Evolutionary conservation across 1,139 yeast species (phyloP).

Genomic region (Kodamaea sp.): DNA sequence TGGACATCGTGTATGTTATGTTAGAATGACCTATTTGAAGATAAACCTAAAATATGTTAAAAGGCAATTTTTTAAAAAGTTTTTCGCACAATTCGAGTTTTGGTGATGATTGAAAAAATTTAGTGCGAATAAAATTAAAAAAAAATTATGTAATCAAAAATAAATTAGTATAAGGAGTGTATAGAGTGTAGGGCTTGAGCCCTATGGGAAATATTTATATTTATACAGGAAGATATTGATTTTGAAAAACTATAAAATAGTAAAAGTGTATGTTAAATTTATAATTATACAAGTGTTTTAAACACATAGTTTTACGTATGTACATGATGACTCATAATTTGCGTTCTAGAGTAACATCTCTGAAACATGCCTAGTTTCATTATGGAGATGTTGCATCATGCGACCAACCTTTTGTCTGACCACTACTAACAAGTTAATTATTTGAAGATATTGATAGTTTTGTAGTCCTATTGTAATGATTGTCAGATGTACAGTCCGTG

Average conservation of each 20-base stretch:
- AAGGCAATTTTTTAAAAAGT: not conserved
- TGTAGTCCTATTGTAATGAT: not conserved
- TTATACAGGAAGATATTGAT: no score
- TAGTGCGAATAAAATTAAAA: not conserved
- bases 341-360: constrained; percentile 46
- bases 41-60: not conserved
- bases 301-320: constrained; percentile 7
- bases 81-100: not conserved
- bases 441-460: not conserved
- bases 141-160: no score
- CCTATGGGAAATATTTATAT: no score
- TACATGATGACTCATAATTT: constrained; percentile 48
- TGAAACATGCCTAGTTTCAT: constrained; percentile 52
- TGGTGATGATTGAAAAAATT: not conserved
- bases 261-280: no score
- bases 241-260: not conserved
- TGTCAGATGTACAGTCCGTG: not conserved
- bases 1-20: constrained; percentile 26
- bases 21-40: not conserved
- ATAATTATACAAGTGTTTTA: not conserved
- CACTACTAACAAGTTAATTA: constrained; percentile 8
- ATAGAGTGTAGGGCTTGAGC: no score
- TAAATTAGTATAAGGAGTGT: no score
- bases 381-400: constrained; percentile 32
- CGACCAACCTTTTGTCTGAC: constrained; percentile 36